Conservation (phyloP, 2,329 filamentous ascomycete genomes). For the Tricladium varicosporioides region DNA sequence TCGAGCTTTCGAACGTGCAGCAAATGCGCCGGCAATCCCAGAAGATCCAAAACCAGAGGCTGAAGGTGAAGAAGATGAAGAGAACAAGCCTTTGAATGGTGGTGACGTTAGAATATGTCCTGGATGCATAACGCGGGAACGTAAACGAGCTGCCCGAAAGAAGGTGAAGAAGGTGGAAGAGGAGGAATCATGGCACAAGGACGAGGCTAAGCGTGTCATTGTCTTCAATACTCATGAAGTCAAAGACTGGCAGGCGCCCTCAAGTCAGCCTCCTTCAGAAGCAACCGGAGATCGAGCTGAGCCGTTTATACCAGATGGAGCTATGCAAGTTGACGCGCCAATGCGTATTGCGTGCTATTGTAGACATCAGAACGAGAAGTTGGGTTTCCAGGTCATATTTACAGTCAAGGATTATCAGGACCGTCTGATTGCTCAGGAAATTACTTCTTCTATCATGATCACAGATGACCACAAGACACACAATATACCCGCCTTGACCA, state of each 20-base stretch:
- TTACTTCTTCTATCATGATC: constrained; percentile 90
- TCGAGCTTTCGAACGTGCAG: constrained; percentile 53
- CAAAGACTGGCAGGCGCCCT: constrained; percentile 74
- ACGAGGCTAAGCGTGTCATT: constrained; percentile 78
- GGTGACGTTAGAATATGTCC: constrained; percentile 91
- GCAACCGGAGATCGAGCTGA: constrained; percentile 44
- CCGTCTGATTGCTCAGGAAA: constrained; percentile 76
- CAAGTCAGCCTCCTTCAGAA: constrained; percentile 48
- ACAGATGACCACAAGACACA: constrained; percentile 97
- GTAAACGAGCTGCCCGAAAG: constrained; percentile 87
- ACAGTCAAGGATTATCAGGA: constrained; percentile 82
- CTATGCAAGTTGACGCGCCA: constrained; percentile 77
- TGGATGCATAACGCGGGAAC: constrained; percentile 88
- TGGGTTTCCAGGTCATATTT: constrained; percentile 90
- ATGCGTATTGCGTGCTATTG: constrained; percentile 99
- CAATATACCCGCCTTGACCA: constrained; percentile 38
- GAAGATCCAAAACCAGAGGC: constrained; percentile 20
- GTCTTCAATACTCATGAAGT: constrained; percentile 90
- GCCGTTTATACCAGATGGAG: constrained; percentile 51
- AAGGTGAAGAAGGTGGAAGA: constrained; percentile 93
- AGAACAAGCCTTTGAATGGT: constrained; percentile 75
- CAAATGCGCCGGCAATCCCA: constrained; percentile 32
- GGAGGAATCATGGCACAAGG: constrained; percentile 80
- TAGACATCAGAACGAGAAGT: constrained; percentile 89
- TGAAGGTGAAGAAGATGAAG: constrained; percentile 42